phyloP scores from a whole-genome alignment of 2,329 filamentous ascomycete genomes.

The Ophiostoma piceae region DNA sequence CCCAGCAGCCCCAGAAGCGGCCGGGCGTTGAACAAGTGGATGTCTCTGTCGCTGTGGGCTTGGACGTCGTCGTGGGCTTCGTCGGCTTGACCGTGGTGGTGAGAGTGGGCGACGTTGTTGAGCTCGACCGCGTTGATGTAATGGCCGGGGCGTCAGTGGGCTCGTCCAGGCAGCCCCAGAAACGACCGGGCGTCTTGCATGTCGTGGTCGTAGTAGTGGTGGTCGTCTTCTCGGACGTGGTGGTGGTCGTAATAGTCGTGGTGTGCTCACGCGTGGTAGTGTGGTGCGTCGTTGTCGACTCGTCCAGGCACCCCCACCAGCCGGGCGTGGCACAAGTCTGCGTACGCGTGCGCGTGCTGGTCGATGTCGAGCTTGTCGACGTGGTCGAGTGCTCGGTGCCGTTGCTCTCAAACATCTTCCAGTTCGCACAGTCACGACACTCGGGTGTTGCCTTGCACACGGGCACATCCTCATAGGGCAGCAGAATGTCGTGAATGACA shows the following conservation, averaged over 20 bases:
- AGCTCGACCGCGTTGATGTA: slow-evolving; percentile 31
- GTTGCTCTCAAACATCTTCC: slow-evolving; percentile 95
- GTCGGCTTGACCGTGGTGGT: slow-evolving; percentile 24
- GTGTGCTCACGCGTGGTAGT: slow-evolving; percentile 37
- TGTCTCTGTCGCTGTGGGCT: slow-evolving; percentile 14
- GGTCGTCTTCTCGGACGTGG: slow-evolving; percentile 34
- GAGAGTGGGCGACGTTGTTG: slow-evolving; percentile 17
- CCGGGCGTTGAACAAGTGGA: slow-evolving; percentile 29
- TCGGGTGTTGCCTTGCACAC: slow-evolving; percentile 69
- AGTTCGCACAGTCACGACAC: slow-evolving; percentile 83
- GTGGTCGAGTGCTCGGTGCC: slow-evolving; percentile 64
- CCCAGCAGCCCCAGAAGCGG: slow-evolving; percentile 29
- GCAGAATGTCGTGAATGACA: slow-evolving; percentile 82
- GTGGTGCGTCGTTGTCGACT: slow-evolving; percentile 47
- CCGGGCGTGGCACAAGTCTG: slow-evolving; percentile 82
- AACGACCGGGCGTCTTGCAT: slow-evolving; percentile 60
- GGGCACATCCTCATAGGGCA: slow-evolving; percentile 75
- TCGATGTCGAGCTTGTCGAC: slow-evolving; percentile 43
- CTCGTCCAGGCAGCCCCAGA: slow-evolving; percentile 55
- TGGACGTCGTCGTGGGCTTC: slow-evolving; percentile 32
- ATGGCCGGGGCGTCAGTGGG: slow-evolving; percentile 35
- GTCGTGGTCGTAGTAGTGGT: slow-evolving; percentile 40
- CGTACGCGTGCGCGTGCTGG: slow-evolving; percentile 63
- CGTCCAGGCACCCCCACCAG: slow-evolving; percentile 80
- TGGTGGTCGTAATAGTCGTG: slow-evolving; percentile 40